A percentile compares a stretch with the other conserved stretches of the same genome.
These are phyloP conservation scores for Castanea sativa DNA, from an alignment of 306 rosid genomes.

Conservation along the genomic window DNA sequence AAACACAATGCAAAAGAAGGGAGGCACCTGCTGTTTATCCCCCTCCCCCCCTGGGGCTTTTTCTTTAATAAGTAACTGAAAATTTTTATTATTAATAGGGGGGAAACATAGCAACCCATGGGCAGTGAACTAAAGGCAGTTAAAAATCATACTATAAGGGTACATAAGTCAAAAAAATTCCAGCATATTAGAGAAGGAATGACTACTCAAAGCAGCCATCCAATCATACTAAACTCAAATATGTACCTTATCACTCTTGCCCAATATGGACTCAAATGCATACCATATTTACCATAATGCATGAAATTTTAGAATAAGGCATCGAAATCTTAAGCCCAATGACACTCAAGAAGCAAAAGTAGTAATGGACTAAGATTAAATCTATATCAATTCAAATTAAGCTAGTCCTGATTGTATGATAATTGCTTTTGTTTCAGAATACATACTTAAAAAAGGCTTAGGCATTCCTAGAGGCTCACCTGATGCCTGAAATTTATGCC, in stretches of 20 bases:
- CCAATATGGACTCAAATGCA: neutral
- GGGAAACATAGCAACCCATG: too few relatives aligned
- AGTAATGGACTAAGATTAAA: neutral
- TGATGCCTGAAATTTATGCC: neutral
- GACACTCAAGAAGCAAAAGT: neutral
- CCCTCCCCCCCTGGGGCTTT: neutral
- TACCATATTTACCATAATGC: neutral
- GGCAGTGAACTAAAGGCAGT: too few relatives aligned
- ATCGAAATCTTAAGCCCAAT: neutral
- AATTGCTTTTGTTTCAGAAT: neutral
- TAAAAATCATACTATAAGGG: too few relatives aligned
- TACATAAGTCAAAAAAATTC: too few relatives aligned
- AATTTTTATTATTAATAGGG: too few relatives aligned
- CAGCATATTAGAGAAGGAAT: neutral
- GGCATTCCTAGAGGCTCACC: neutral
- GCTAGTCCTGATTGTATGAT: neutral
- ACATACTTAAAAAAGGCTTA: neutral
- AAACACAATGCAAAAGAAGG: neutral
- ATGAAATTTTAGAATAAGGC: neutral
- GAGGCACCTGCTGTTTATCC: neutral
- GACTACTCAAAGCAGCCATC: too few relatives aligned
- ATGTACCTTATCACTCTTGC: too few relatives aligned
- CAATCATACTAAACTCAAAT: too few relatives aligned
- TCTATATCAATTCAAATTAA: neutral
- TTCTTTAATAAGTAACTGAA: too few relatives aligned